Evolutionary conservation across 495 filamentous ascomycete species (phyloP).

Genomic region (Tuber brumale): DNA sequence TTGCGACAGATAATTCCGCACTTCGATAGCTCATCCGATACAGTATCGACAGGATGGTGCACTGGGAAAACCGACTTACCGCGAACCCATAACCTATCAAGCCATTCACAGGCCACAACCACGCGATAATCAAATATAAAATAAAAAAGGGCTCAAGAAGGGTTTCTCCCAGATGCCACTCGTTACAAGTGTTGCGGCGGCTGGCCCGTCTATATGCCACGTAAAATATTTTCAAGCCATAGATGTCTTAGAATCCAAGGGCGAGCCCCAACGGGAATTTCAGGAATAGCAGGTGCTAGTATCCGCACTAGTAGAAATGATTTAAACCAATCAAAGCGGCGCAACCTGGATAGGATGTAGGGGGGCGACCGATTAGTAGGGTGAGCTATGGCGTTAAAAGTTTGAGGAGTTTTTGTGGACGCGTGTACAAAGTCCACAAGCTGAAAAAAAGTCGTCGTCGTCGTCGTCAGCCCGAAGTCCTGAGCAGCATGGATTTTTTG

Average conservation of each 20-base stretch:
- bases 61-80: neutral
- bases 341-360: neutral
- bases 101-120: neutral
- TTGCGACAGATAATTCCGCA: neutral
- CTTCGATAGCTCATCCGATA: neutral
- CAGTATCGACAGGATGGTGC: neutral
- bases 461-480: neutral
- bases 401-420: neutral
- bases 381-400: neutral
- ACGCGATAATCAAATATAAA: neutral
- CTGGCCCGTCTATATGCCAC: neutral
- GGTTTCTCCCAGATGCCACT: neutral
- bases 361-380: neutral
- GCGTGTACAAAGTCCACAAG: neutral
- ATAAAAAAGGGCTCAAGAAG: neutral
- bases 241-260: neutral
- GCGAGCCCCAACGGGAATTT: neutral
- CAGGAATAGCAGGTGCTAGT: neutral
- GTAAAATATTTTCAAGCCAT: neutral
- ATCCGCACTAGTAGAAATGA: neutral
- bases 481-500: neutral
- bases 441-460: conserved; percentile 4
- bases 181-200: neutral
- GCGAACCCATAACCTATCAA: neutral
- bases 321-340: neutral